phyloP scores from a whole-genome alignment of 345 rosid species.

The Populus deltoides region DNA sequence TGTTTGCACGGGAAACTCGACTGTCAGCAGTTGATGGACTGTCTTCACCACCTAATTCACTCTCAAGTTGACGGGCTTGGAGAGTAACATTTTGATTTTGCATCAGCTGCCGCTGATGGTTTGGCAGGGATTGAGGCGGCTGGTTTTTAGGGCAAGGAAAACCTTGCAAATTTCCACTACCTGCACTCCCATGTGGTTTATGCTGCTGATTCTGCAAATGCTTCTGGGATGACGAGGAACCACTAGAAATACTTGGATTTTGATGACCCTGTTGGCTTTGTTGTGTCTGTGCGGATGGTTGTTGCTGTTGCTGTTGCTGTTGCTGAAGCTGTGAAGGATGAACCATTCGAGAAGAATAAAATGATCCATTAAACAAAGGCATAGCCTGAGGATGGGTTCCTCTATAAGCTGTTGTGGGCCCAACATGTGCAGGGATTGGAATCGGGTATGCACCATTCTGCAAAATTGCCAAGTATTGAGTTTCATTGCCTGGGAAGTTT shows the following conservation, averaged over 20 bases:
- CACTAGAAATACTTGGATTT: conserved; percentile 61
- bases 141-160: conserved; percentile 59
- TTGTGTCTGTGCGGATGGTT: conserved; percentile 39
- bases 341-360: conserved; percentile 88
- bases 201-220: conserved; percentile 77
- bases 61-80: conserved; percentile 55
- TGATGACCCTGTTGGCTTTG: conserved; percentile 72
- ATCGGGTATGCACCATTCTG: conserved; percentile 78
- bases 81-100: conserved; percentile 55
- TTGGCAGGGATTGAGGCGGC: conserved; percentile 49
- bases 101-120: conserved; percentile 62
- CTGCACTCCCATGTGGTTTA: conserved; percentile 44
- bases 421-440: conserved; percentile 87
- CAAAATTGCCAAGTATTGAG: conserved; percentile 85
- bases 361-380: conserved; percentile 78
- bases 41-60: conserved; percentile 70
- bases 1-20: conserved; percentile 54
- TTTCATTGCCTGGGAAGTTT: conserved; percentile 71
- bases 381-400: conserved; percentile 70
- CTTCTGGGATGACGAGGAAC: conserved; percentile 75
- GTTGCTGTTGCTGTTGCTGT: conserved; percentile 29
- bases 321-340: conserved; percentile 75
- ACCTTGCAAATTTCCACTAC: conserved; percentile 56
- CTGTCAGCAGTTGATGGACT: conserved; percentile 82
- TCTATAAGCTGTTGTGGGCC: conserved; percentile 64